Evolutionary conservation across 257 asterid genomes (phyloP), one percentile per base, ranked within the genome.

Genomic region (Rhazya stricta): DNA sequence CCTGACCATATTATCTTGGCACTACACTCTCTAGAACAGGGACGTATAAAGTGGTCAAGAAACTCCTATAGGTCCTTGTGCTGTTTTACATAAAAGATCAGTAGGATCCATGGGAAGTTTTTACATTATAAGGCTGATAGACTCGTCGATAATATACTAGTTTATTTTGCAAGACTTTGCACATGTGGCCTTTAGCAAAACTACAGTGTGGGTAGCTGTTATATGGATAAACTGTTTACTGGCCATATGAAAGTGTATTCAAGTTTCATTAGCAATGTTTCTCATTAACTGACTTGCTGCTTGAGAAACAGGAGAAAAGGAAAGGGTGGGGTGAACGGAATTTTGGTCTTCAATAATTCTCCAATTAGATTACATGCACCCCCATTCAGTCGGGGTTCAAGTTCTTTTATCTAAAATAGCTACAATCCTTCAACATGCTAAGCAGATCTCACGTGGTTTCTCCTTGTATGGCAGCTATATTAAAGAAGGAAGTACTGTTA

Each of bases 401-500:
- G 58, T 51, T 6, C 4, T 19, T 51, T 19, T 19, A 21, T 29
- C 18, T 61, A 34, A n/a, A n/a, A 8, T n/a, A 60, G 19, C 68
- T 25, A 9, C 45, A 36, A 12, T 0, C 18, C n/a, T 36, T 43
- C 37, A 19, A 25, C 46, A 62, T 48, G 3, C 48, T 10, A 32
- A 4, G 63, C 48, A 51, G 56, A 60, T 51, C 74, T 32, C 54
- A 63, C 54, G 21, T 9, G 57, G 45, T 68, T 68, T 42, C 18
- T n/a, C 45, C 27, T 73, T 77, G 46, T 71, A 29, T 79, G 41
- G 70, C 85, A 89, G 94, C n/a, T 82, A 74, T 69, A 84, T 89
- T 61, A 85, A 85, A 77, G 94, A 89, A 83, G 94, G 94, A 62
- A 83, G 87, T 75, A 84, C 87, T 0, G 90, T 84, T 13, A 89